These are phyloP conservation scores for Raddia guianensis DNA, from an alignment of 176 grass and related monocot genomes.

Conservation along the genomic window DNA sequence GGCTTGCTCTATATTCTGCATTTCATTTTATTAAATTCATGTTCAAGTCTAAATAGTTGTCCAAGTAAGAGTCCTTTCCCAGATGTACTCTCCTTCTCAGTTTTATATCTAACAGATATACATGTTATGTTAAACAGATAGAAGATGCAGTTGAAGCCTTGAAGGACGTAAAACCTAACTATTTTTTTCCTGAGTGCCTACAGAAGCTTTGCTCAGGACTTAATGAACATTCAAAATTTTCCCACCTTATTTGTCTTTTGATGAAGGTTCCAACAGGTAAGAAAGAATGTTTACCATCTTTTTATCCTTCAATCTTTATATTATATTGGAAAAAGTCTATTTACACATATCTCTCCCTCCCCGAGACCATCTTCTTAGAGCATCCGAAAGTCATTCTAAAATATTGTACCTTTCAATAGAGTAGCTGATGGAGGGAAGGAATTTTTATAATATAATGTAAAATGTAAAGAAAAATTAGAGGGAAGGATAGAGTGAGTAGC, in stretches of 20 bases:
- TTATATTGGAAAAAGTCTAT: background rate
- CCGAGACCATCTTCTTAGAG: too few relatives aligned
- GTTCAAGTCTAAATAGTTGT: background rate
- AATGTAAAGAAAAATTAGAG: too few relatives aligned
- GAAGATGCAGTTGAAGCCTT: background rate
- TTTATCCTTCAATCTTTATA: constrained; percentile 8
- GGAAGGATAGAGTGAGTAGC: too few relatives aligned
- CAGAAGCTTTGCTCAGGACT: constrained; percentile 30
- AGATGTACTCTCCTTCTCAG: background rate
- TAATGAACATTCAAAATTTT: background rate
- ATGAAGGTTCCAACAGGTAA: constrained; percentile 42
- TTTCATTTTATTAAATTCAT: background rate
- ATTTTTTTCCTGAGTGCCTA: background rate
- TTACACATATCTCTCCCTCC: too few relatives aligned
- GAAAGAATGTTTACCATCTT: constrained; percentile 32
- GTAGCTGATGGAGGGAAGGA: too few relatives aligned
- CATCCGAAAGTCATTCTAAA: too few relatives aligned
- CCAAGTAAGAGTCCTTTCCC: background rate
- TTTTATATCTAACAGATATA: constrained; percentile 30
- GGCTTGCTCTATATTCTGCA: background rate
- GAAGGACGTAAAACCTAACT: background rate
- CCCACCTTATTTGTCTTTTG: constrained; percentile 22
- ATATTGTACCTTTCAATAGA: too few relatives aligned
- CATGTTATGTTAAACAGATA: constrained; percentile 37
- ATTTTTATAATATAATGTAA: too few relatives aligned